A percentile compares a stretch with the other conserved stretches of the same genome.
Conservation (phyloP, 1,284 basidiomycete species). For the Leccinum fallax region DNA sequence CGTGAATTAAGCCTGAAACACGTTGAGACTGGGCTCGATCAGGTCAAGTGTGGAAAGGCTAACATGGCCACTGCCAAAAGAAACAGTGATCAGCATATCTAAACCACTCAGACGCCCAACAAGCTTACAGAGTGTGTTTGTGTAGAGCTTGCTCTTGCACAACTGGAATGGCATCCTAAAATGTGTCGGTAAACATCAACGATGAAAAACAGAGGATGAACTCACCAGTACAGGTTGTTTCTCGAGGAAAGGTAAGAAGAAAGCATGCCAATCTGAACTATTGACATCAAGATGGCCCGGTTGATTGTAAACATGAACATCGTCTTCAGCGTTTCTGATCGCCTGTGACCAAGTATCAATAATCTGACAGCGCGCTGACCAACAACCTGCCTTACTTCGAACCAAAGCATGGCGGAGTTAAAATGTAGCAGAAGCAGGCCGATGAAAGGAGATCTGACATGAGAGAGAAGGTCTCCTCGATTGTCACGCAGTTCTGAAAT, state of each 20-base stretch:
- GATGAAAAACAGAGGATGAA: no score
- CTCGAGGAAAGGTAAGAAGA: constrained; percentile 16
- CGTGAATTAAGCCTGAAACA: constrained; percentile 18
- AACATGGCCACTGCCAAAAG: constrained; percentile 21
- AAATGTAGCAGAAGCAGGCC: constrained; percentile 20
- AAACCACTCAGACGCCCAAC: not conserved
- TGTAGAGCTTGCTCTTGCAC: constrained; percentile 44
- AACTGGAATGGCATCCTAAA: constrained; percentile 24
- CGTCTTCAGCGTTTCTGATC: constrained; percentile 17
- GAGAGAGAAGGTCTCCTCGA: constrained; percentile 22
- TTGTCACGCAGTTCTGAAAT: constrained; percentile 13
- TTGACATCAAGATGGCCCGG: constrained; percentile 22
- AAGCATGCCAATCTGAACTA: constrained; percentile 24
- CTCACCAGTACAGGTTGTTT: constrained; percentile 20
- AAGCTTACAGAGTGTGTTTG: constrained; percentile 21
- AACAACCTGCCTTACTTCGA: constrained; percentile 7
- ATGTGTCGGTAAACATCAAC: not conserved
- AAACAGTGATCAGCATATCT: not conserved
- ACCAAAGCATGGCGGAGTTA: constrained; percentile 12
- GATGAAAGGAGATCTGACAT: constrained; percentile 21
- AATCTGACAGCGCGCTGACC: not conserved
- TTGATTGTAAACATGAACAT: constrained; percentile 25
- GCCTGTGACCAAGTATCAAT: constrained; percentile 4
- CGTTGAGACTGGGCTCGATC: not conserved
- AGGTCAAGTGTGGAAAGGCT: not conserved